These are phyloP conservation scores for Ogataea nakhonphanomensis DNA, from an alignment of 805 yeast genomes.

Conservation along the genomic window DNA sequence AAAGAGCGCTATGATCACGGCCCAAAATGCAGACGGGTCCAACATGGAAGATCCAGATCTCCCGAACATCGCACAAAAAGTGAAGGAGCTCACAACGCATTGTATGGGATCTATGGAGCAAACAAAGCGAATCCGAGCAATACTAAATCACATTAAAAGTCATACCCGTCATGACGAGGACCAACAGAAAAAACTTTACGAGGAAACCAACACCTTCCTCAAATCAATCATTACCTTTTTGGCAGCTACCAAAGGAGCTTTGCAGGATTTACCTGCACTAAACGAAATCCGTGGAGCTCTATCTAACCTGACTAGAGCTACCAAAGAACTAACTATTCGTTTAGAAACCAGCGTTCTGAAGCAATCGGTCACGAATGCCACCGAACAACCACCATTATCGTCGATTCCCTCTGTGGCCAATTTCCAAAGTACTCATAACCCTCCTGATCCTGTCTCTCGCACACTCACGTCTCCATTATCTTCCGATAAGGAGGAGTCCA, in stretches of 20 bases:
- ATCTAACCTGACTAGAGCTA: conserved; percentile 78
- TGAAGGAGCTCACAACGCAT: conserved; percentile 72
- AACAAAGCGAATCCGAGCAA: conserved; percentile 59
- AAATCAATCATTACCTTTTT: conserved; percentile 80
- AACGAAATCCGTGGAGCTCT: conserved; percentile 77
- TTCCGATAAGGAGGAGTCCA: conserved; percentile 10
- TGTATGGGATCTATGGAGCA: conserved; percentile 82
- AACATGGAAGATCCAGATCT: conserved; percentile 29
- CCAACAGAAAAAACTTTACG: conserved; percentile 72
- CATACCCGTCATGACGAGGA: conserved; percentile 30
- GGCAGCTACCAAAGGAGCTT: conserved; percentile 77
- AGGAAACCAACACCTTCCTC: conserved; percentile 75
- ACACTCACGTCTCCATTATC: conserved; percentile 3
- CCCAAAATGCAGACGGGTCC: conserved; percentile 31
- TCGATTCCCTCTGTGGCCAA: conserved; percentile 36
- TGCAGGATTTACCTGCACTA: conserved; percentile 75
- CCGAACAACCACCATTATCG: conserved; percentile 34
- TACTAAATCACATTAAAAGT: conserved; percentile 48
- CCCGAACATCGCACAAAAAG: conserved; percentile 50
- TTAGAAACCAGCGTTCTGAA: conserved; percentile 61
- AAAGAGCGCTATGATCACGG: conserved; percentile 56
- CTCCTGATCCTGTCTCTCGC: not conserved
- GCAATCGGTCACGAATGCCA: conserved; percentile 24
- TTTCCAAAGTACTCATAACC: conserved; percentile 19
- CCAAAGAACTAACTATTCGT: conserved; percentile 88